Percentiles rank a stretch among this genome's conserved stretches.
phyloP scores from a whole-genome alignment of 2,329 filamentous ascomycete genomes.

The Fusarium palustre region DNA sequence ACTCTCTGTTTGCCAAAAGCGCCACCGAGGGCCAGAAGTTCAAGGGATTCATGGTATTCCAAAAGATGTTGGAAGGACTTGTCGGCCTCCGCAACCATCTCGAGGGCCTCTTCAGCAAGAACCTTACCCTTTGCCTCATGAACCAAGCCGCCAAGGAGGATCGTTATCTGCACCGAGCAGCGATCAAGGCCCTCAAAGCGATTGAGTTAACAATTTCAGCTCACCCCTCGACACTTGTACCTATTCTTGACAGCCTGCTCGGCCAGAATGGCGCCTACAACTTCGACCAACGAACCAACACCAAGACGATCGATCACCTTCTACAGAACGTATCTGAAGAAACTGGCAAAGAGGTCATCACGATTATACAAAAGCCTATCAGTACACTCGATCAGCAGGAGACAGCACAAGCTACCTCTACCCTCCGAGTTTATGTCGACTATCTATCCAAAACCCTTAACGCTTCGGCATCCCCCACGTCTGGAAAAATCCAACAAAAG shows the following conservation, averaged over 20 bases:
- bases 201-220: conserved; percentile 74
- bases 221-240: conserved; percentile 68
- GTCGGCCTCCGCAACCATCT: conserved; percentile 61
- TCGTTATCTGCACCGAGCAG: conserved; percentile 82
- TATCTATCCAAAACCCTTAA: conserved; percentile 66
- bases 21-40: conserved; percentile 91
- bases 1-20: conserved; percentile 83
- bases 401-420: conserved; percentile 46
- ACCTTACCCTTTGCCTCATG: conserved; percentile 83
- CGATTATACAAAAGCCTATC: conserved; percentile 61
- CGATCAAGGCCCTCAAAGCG: conserved; percentile 78
- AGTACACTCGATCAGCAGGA: conserved; percentile 45
- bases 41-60: conserved; percentile 89
- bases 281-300: conserved; percentile 88
- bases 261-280: conserved; percentile 77
- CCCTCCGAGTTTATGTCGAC: conserved; percentile 63
- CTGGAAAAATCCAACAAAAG: conserved; percentile 48
- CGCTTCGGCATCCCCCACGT: conserved; percentile 47
- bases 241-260: conserved; percentile 75
- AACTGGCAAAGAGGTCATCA: conserved; percentile 66
- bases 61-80: conserved; percentile 73
- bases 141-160: conserved; percentile 85
- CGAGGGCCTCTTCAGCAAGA: conserved; percentile 79
- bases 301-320: conserved; percentile 83
- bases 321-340: conserved; percentile 69